Percentiles rank a stretch among this genome's conserved stretches.
These are phyloP conservation scores for Handroanthus guayacan DNA, from an alignment of 257 asterid species.

Conservation along the genomic window DNA sequence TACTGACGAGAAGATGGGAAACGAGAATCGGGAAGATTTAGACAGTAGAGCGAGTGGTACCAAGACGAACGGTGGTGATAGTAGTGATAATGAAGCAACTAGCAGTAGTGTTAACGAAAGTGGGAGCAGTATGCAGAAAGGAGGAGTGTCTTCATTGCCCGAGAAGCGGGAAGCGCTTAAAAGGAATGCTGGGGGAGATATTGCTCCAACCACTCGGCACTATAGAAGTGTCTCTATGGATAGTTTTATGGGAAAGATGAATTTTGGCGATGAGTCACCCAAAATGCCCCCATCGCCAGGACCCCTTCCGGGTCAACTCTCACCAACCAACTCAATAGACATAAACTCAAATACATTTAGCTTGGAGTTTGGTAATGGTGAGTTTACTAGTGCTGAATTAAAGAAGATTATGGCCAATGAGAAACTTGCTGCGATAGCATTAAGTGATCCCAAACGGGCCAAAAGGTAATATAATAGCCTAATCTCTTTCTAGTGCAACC, in stretches of 20 bases:
- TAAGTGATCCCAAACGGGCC: constrained; percentile 73
- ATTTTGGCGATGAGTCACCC: constrained; percentile 74
- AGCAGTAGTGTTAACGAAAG: constrained; percentile 72
- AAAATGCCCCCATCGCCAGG: constrained; percentile 79
- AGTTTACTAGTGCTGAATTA: constrained; percentile 72
- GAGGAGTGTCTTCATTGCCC: constrained; percentile 41
- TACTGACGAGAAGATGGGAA: constrained; percentile 78
- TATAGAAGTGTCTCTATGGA: constrained; percentile 91
- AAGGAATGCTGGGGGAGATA: constrained; percentile 78
- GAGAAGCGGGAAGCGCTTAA: constrained; percentile 73
- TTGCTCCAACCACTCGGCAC: constrained; percentile 80
- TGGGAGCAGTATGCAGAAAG: constrained; percentile 51
- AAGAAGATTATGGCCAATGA: constrained; percentile 77
- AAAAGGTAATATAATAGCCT: constrained; percentile 52
- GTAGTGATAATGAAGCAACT: constrained; percentile 66
- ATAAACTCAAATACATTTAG: constrained; percentile 52
- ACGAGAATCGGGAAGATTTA: constrained; percentile 76
- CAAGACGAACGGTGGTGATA: constrained; percentile 62
- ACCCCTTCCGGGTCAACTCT: constrained; percentile 56
- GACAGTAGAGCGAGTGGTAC: constrained; percentile 84
- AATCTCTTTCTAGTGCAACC: constrained; percentile 4
- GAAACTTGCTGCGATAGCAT: constrained; percentile 72
- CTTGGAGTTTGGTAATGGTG: constrained; percentile 79
- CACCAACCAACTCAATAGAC: constrained; percentile 64
- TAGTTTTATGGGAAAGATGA: constrained; percentile 78